phyloP scores from a whole-genome alignment of 805 yeast genomes.

The Jamesozyma jinghongensis region DNA sequence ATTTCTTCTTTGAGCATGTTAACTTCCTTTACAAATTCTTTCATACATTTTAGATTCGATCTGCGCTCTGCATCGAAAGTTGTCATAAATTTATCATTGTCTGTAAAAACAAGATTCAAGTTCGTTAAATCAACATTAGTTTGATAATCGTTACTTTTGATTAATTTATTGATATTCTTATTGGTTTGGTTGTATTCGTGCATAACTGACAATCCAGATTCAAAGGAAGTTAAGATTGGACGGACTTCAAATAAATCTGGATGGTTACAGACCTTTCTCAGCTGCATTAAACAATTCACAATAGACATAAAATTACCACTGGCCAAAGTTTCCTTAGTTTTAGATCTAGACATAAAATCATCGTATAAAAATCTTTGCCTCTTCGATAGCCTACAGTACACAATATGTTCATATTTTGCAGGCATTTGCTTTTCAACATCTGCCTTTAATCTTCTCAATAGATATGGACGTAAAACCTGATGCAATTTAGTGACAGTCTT shows the following conservation, averaged over 20 bases:
- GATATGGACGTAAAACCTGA: constrained; percentile 86
- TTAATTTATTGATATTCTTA: constrained; percentile 30
- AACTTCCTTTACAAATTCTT: constrained; percentile 38
- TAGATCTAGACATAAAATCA: constrained; percentile 95
- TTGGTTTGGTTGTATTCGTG: constrained; percentile 39
- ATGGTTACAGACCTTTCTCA: constrained; percentile 93
- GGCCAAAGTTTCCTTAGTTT: constrained; percentile 85
- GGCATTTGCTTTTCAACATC: constrained; percentile 99
- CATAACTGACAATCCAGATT: constrained; percentile 56
- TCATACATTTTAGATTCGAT: constrained; percentile 38
- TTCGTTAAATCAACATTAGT: constrained; percentile 41
- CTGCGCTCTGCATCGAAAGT: constrained; percentile 40
- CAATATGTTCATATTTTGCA: constrained; percentile 89
- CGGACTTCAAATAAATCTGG: constrained; percentile 94
- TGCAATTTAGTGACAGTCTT: constrained; percentile 83
- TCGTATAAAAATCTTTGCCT: constrained; percentile 88
- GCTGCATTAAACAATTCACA: constrained; percentile 94
- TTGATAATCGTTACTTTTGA: background rate
- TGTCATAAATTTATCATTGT: constrained; percentile 35
- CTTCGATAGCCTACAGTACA: constrained; percentile 84
- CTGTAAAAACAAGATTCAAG: constrained; percentile 51
- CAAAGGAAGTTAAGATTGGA: constrained; percentile 86
- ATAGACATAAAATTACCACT: constrained; percentile 92
- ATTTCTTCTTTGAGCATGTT: constrained; percentile 31
- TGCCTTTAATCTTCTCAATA: constrained; percentile 81